Conservation (phyloP, 2,329 filamentous ascomycete species). For the Arthrobotrys entomopaga region DNA sequence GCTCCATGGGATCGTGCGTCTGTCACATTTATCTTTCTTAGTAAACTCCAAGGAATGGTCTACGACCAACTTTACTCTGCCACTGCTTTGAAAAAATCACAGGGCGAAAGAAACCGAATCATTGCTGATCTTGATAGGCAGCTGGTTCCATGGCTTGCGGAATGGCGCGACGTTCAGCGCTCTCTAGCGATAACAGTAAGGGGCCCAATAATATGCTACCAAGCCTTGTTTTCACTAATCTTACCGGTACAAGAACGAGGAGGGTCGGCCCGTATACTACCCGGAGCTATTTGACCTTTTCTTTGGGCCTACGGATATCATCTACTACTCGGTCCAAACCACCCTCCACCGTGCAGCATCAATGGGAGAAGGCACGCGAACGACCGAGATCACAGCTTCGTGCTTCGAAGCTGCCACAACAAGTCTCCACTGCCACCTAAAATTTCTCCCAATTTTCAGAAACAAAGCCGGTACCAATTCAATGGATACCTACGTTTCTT, state of each 20-base stretch:
- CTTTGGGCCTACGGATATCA: constrained; percentile 52
- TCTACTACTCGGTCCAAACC: constrained; percentile 45
- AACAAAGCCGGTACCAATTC: constrained; percentile 32
- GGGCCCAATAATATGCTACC: too few relatives aligned
- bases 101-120: constrained; percentile 34
- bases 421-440: constrained; percentile 37
- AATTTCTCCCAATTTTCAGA: constrained; percentile 46
- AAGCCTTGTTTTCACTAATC: too few relatives aligned
- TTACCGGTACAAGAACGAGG: too few relatives aligned
- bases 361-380: constrained; percentile 47
- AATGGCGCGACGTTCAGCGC: constrained; percentile 45
- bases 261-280: constrained; percentile 14
- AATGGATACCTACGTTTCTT: constrained; percentile 45
- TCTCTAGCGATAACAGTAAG: not conserved
- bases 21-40: constrained; percentile 34
- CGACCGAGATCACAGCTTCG: constrained; percentile 48
- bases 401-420: constrained; percentile 46
- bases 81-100: constrained; percentile 46
- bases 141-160: constrained; percentile 37
- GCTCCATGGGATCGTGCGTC: constrained; percentile 45
- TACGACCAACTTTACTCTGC: constrained; percentile 51
- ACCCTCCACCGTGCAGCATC: constrained; percentile 52
- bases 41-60: constrained; percentile 43
- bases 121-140: constrained; percentile 37
- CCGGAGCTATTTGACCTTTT: constrained; percentile 48